Evolutionary conservation across 805 yeast species (phyloP), one percentile per base, ranked within the genome.

Genomic region (Huiozyma sinensis): DNA sequence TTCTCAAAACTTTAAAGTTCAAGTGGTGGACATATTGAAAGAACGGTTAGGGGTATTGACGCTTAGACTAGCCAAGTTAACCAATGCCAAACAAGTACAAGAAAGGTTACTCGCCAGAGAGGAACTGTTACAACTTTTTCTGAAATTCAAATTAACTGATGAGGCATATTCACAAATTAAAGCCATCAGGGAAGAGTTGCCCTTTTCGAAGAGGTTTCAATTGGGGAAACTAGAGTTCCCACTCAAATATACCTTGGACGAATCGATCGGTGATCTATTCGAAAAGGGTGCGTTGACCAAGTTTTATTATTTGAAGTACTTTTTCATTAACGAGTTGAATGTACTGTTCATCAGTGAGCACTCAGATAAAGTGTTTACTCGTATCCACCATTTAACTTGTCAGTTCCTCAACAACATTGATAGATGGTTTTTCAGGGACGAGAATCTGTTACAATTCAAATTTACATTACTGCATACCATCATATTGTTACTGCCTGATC

Each of bases 21-120:
- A 45, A 11, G 33, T 59, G 9, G 34, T 62, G 31, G 52, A 50
- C 17, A 52, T 57, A n/a, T 59, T 62, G 32, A 58, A 60, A 39
- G 40, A 47, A 40, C 49, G 66, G 37, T 44, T 56, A 11, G 42
- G 40, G 6, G 38, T 43, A 36, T 42, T 56, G 36, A 40, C 44
- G 17, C 42, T 43, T 38, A 34, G 33, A 36, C 36, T 56, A 7
- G 31, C 45, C 8, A 29, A 34, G 39, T 35, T 13, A 30, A 41
- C 31, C 7, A 33, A 31, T 38, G 34, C 9, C 31, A 38, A 10
- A 36, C 50, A 28, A 29, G 45, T 43, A 38, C 49, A 39, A 48
- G 55, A 38, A 34, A 43, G 42, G 13, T 30, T 54, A 6, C 33
- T 41, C 6, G 38, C 56, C 7, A 47, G 57, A 38, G 65, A 61